Percentiles rank a stretch among this genome's conserved stretches.
These are phyloP conservation scores for Exophiala xenobiotica DNA, from an alignment of 2,329 filamentous ascomycete species.

Conservation along the genomic window DNA sequence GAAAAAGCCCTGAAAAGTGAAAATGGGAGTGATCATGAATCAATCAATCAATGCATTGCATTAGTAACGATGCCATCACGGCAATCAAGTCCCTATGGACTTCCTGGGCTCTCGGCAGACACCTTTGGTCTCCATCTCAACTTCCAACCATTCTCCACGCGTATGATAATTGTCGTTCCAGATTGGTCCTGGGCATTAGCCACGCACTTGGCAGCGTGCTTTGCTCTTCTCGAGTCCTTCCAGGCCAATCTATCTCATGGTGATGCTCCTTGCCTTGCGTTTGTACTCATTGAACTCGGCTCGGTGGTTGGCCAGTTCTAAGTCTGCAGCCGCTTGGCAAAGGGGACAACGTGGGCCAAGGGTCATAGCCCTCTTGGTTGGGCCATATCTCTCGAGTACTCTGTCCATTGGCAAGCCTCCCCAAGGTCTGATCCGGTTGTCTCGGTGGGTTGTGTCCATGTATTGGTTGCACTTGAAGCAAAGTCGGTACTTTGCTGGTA, in stretches of 20 bases:
- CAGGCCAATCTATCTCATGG: slow-evolving; percentile 2
- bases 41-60: not conserved
- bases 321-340: slow-evolving; percentile 11
- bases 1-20: slow-evolving; percentile 1
- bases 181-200: not conserved
- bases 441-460: slow-evolving; percentile 7
- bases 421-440: slow-evolving; percentile 14
- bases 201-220: not conserved
- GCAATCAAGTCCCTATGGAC: not conserved
- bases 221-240: not conserved
- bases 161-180: not conserved
- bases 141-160: not conserved
- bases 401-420: slow-evolving; percentile 10
- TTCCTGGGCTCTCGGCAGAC: not conserved
- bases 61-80: not conserved
- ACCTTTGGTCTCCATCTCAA: not conserved
- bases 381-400: slow-evolving; percentile 2
- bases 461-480: slow-evolving; percentile 26
- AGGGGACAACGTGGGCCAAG: slow-evolving; percentile 23
- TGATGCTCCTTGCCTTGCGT: slow-evolving; percentile 14
- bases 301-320: slow-evolving; percentile 13
- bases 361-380: slow-evolving; percentile 13
- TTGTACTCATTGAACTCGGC: slow-evolving; percentile 12
- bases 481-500: slow-evolving; percentile 20
- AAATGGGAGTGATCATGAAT: not conserved